Percentiles rank a stretch among this genome's conserved stretches.
These are phyloP conservation scores for Gliomastix tumulicola DNA, from an alignment of 2,329 filamentous ascomycete genomes.

Conservation along the genomic window DNA sequence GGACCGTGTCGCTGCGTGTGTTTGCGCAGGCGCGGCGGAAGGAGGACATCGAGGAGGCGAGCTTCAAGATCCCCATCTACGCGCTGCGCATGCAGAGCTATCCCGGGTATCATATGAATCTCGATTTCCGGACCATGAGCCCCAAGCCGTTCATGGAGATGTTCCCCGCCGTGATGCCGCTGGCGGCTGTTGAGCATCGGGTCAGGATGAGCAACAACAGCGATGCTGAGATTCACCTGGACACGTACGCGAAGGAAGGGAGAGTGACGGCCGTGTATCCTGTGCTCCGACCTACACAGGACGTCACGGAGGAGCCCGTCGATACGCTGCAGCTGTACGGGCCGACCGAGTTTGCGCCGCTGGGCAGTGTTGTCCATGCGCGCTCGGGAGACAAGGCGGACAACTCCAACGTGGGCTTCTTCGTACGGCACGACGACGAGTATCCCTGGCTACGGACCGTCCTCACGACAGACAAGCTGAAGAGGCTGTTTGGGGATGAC, in stretches of 20 bases:
- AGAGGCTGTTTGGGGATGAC: conserved; percentile 17
- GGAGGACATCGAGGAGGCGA: conserved; percentile 21
- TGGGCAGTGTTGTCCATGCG: conserved; percentile 14
- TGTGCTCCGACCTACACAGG: conserved; percentile 13
- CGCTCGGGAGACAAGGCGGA: conserved; percentile 27
- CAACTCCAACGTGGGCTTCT: conserved; percentile 33
- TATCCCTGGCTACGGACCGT: conserved; percentile 33
- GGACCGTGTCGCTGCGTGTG: conserved; percentile 39
- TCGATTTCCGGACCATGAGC: conserved; percentile 33
- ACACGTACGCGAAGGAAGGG: no score
- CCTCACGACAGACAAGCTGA: conserved; percentile 26
- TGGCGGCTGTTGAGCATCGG: conserved; percentile 16
- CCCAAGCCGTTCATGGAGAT: conserved; percentile 35
- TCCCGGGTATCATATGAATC: conserved; percentile 33
- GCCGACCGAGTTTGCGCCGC: conserved; percentile 13
- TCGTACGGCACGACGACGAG: conserved; percentile 29
- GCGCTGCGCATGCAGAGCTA: conserved; percentile 32
- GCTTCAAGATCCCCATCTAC: conserved; percentile 29
- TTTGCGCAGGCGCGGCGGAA: conserved; percentile 35
- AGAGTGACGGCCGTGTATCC: conserved; percentile 14
- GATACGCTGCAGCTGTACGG: conserved; percentile 16
- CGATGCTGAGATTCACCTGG: conserved; percentile 7
- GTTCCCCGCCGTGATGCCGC: conserved; percentile 25
- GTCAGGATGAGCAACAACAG: conserved; percentile 15
- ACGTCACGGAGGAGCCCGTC: conserved; percentile 16